Conservation (phyloP, 148 eudicot species). For the Salicornia ramosissima region DNA sequence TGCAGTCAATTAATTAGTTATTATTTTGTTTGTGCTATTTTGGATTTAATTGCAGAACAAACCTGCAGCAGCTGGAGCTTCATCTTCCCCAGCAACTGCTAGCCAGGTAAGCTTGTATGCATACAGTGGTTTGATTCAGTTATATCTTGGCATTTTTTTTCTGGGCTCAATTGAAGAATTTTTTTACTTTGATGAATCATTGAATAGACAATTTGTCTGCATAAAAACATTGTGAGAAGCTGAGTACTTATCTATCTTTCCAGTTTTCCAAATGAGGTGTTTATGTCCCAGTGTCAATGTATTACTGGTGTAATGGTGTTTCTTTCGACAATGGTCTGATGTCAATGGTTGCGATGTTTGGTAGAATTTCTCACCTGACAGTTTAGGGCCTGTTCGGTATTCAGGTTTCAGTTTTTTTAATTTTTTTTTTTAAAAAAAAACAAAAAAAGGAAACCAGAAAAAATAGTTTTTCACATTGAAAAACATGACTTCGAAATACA, state of each 20-base stretch:
- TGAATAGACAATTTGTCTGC: not conserved
- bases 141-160: not conserved
- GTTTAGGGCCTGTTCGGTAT: too few relatives aligned
- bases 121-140: not conserved
- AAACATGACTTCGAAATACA: too few relatives aligned
- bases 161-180: not conserved
- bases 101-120: constrained; percentile 33
- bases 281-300: not conserved
- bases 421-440: too few relatives aligned
- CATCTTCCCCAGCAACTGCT: constrained; percentile 49
- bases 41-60: constrained; percentile 40
- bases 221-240: not conserved
- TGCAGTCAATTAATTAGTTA: not conserved
- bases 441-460: too few relatives aligned
- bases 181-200: not conserved
- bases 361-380: too few relatives aligned
- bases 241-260: not conserved
- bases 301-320: not conserved
- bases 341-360: too few relatives aligned
- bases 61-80: constrained; percentile 46
- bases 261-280: not conserved
- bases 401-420: too few relatives aligned
- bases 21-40: constrained; percentile 2
- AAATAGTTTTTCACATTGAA: too few relatives aligned
- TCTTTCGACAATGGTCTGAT: too few relatives aligned